Base-by-base conservation (phyloP, 1,139 yeast genomes). In the Arxiozyma slooffiae region DNA sequence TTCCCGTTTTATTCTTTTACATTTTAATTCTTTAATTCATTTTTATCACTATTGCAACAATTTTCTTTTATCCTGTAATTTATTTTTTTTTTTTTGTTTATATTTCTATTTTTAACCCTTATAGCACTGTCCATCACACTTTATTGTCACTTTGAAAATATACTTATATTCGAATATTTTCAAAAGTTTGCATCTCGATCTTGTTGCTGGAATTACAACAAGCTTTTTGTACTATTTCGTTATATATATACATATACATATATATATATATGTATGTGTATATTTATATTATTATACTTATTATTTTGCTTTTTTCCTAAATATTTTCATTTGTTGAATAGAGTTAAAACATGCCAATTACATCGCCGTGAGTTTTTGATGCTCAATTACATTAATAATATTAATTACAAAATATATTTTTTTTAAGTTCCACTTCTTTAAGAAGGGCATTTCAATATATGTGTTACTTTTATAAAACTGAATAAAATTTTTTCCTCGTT, bases 401-500 rank as follows among this genome's bases (percentile, higher is more conserved):
- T n/a, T n/a, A n/a, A n/a, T n/a, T n/a, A 55, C 9, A 68, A 71
- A 44, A 57, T 68, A 60, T 55, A 68, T 22, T 66, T 69, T 50
- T 61, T 70, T 49, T 53, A 56, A 47, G 58, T 52, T 41, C 68
- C 66, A 46, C 59, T 57, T 20, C 53, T 57, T 21, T 49, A 57
- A 2, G 53, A 56, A 36, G 59, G 55, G 20, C 60, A 57, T 18
- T 51, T 49, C 40, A 47, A 41, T 20, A 52, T 53, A 26, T 65
- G 68, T 68, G 39, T 54, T 8, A 55, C 56, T 17, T 61, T 57
- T 47, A 39, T 63, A 48, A 52, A 62, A 17, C 55, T 60, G 1
- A 59, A 58, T 20, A 52, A 55, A 22, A 63, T 66, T 2, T 44
- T 63, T 17, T 65, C n/a, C n/a, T 68, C 42, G 74, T 89, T 17